Evolutionary conservation across 2,329 filamentous ascomycete genomes (phyloP).

Genomic region (Penicillium oxalicum): DNA sequence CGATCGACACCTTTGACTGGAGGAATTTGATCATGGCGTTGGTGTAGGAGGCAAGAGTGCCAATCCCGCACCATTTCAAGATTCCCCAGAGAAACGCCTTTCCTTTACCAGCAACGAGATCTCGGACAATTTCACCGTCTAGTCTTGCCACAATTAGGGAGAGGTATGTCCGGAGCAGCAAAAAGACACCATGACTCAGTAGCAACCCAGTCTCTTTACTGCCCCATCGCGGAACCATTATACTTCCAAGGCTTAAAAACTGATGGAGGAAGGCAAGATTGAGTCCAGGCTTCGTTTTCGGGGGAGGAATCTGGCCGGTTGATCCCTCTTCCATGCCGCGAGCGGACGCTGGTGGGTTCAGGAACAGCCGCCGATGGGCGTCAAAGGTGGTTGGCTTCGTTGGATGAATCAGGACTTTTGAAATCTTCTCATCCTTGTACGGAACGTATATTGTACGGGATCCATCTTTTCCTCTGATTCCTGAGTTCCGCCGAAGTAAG

Average conservation of each 20-base stretch:
- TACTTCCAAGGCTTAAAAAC: slow-evolving; percentile 90
- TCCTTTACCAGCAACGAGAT: slow-evolving; percentile 91
- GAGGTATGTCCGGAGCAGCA: slow-evolving; percentile 88
- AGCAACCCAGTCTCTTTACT: slow-evolving; percentile 93
- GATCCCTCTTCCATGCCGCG: slow-evolving; percentile 63
- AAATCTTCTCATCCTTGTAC: slow-evolving; percentile 67
- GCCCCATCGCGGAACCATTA: slow-evolving; percentile 92
- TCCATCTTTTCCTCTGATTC: slow-evolving; percentile 87
- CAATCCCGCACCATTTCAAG: slow-evolving; percentile 90
- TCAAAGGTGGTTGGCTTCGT: slow-evolving; percentile 94
- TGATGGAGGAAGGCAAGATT: slow-evolving; percentile 96
- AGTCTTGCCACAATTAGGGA: slow-evolving; percentile 87
- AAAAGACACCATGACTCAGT: slow-evolving; percentile 79
- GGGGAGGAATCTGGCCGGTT: slow-evolving; percentile 64
- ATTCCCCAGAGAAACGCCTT: slow-evolving; percentile 84
- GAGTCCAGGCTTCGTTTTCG: slow-evolving; percentile 85
- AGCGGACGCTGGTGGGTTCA: slow-evolving; percentile 81
- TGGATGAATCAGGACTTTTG: slow-evolving; percentile 83
- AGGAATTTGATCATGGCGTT: slow-evolving; percentile 99
- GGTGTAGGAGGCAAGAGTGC: slow-evolving; percentile 89
- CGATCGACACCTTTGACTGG: slow-evolving; percentile 96
- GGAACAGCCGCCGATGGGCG: slow-evolving; percentile 85
- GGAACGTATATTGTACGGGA: slow-evolving; percentile 92
- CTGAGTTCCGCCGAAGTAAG: slow-evolving; percentile 84
- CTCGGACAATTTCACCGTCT: slow-evolving; percentile 92